phyloP scores from a whole-genome alignment of 129 eudicot genomes.

The Flaveria brownii region DNA sequence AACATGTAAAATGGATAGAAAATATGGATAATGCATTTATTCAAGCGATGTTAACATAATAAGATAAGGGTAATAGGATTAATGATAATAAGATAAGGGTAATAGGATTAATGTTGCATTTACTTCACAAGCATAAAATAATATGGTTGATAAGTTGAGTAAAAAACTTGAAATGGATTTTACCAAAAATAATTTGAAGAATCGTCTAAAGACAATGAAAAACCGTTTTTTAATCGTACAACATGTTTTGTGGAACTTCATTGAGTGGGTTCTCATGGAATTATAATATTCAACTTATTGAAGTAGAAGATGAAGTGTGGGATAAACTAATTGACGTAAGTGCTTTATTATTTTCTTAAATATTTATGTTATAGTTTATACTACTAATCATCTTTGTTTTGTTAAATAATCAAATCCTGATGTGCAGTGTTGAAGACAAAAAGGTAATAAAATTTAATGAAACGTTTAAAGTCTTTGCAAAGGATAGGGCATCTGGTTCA shows the following conservation, averaged over 20 bases:
- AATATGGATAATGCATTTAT: constrained; percentile 3
- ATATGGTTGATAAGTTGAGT: neutral
- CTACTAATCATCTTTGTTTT: neutral
- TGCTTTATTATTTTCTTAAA: neutral
- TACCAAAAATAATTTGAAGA: neutral
- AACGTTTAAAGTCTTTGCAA: neutral
- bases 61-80: neutral
- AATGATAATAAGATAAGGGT: neutral
- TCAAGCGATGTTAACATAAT: too few species aligned
- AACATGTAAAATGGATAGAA: neutral
- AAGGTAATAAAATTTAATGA: neutral
- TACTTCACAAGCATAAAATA: neutral
- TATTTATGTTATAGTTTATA: neutral
- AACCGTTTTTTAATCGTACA: neutral
- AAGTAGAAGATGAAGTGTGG: too few species aligned
- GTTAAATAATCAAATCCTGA: neutral
- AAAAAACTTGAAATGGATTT: neutral
- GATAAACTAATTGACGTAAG: too few species aligned
- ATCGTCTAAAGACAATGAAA: neutral
- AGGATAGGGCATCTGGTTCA: neutral
- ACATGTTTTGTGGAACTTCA: neutral
- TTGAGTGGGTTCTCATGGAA: too few species aligned
- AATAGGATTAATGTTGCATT: neutral
- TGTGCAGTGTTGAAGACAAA: neutral
- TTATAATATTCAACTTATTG: too few species aligned